phyloP scores from a whole-genome alignment of 208 protist genomes.

The Angomonas deanei region DNA sequence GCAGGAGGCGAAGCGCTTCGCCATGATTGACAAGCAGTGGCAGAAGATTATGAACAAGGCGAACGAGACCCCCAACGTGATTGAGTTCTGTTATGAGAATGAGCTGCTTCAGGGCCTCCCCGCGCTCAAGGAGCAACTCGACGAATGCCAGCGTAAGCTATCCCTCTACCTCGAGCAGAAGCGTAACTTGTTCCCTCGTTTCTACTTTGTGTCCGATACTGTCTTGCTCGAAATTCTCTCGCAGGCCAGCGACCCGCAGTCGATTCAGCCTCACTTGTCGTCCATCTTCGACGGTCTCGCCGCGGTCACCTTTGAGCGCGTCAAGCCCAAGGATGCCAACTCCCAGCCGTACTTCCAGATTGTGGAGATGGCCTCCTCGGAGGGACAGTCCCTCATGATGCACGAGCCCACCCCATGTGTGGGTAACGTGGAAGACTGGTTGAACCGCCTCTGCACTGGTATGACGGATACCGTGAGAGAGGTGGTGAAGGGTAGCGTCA shows the following conservation, averaged over 20 bases:
- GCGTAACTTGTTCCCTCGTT: conserved; percentile 96
- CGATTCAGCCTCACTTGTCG: conserved; percentile 92
- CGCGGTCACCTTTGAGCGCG: conserved; percentile 86
- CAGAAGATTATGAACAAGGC: conserved; percentile 97
- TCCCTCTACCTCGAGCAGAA: conserved; percentile 98
- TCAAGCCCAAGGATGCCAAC: conserved; percentile 89
- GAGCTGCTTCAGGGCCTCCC: conserved; percentile 93
- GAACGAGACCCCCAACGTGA: conserved; percentile 91
- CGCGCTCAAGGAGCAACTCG: conserved; percentile 94
- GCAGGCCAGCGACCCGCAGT: conserved; percentile 92
- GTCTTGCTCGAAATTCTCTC: conserved; percentile 97
- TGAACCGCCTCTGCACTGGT: conserved; percentile 84
- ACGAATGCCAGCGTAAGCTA: conserved; percentile 97
- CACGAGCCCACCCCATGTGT: conserved; percentile 85
- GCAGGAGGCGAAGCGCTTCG: conserved; percentile 95
- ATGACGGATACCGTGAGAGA: conserved; percentile 91
- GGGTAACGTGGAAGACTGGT: conserved; percentile 94
- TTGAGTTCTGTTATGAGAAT: conserved; percentile 96
- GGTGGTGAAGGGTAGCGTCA: conserved; percentile 86
- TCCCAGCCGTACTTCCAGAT: conserved; percentile 89
- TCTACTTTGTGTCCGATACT: conserved; percentile 98
- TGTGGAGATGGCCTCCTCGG: conserved; percentile 85
- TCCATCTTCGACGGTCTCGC: conserved; percentile 93
- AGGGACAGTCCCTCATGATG: conserved; percentile 88
- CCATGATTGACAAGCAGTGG: conserved; percentile 95